A percentile compares a stretch with the other conserved stretches of the same genome.
Conservation (phyloP, 139 green algal genomes). For the Coccomyxa sp. region DNA sequence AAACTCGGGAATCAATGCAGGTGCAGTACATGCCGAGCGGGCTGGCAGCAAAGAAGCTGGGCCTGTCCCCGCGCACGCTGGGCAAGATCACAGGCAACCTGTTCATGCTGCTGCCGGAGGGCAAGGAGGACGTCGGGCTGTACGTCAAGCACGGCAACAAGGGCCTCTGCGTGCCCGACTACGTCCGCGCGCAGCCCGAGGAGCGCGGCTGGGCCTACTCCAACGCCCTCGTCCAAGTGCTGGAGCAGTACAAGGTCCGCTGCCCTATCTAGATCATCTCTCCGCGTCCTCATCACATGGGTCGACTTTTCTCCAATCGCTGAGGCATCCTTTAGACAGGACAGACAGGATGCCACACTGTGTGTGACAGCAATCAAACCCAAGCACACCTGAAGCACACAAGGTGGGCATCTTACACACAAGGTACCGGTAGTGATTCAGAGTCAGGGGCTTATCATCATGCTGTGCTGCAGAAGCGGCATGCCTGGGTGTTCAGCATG, state of each 20-base stretch:
- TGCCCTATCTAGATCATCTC: not conserved
- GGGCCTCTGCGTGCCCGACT: conserved; percentile 73
- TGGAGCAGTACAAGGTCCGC: conserved; percentile 59
- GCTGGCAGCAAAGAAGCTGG: conserved; percentile 38
- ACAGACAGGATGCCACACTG: too few relatives aligned
- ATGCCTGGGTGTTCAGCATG: conserved; percentile 45
- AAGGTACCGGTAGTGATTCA: too few relatives aligned
- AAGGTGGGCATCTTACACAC: too few relatives aligned
- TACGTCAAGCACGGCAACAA: conserved; percentile 62
- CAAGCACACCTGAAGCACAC: too few relatives aligned
- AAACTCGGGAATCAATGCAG: conserved; percentile 17
- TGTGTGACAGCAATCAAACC: too few relatives aligned
- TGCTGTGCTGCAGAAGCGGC: conserved; percentile 21
- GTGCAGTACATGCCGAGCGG: conserved; percentile 48
- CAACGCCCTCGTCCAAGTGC: conserved; percentile 38
- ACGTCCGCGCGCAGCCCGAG: conserved; percentile 23
- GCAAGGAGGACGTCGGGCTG: conserved; percentile 74
- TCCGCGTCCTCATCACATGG: too few relatives aligned
- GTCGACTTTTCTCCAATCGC: too few relatives aligned
- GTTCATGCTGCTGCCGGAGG: conserved; percentile 49
- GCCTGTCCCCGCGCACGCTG: conserved; percentile 52
- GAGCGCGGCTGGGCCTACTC: conserved; percentile 72
- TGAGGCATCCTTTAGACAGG: conserved; percentile 1
- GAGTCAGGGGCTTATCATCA: too few relatives aligned
- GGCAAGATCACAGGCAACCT: conserved; percentile 52